Evolutionary conservation across 768 basidiomycete species (phyloP).

Genomic region (Russula sp.): DNA sequence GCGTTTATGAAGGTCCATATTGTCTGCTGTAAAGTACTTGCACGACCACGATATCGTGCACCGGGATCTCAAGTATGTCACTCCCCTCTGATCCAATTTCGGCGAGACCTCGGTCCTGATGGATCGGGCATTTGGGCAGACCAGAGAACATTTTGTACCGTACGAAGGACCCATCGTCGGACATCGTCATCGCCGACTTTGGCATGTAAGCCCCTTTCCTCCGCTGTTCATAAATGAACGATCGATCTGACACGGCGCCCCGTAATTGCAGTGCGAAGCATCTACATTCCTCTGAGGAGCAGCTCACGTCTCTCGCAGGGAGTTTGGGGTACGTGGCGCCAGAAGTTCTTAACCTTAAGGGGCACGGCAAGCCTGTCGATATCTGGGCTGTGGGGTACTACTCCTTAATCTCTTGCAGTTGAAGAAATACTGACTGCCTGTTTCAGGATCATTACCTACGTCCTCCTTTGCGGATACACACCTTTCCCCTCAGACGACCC

Average conservation of each 20-base stretch:
- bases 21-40: slow-evolving; percentile 84
- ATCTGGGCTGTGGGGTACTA: slow-evolving; percentile 87
- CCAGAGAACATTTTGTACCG: slow-evolving; percentile 97
- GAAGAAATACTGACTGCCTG: not conserved
- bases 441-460: slow-evolving; percentile 85
- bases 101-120: not conserved
- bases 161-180: slow-evolving; percentile 66
- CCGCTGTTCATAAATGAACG: not conserved
- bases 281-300: slow-evolving; percentile 62
- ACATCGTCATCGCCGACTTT: slow-evolving; percentile 94
- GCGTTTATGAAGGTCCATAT: slow-evolving; percentile 51
- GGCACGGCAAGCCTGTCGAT: slow-evolving; percentile 90
- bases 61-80: slow-evolving; percentile 78
- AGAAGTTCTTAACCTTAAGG: slow-evolving; percentile 72
- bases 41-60: slow-evolving; percentile 94
- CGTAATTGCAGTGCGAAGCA: slow-evolving; percentile 64
- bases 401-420: not conserved
- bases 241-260: not conserved
- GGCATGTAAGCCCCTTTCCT: slow-evolving; percentile 65
- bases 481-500: slow-evolving; percentile 87
- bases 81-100: not conserved
- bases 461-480: slow-evolving; percentile 90
- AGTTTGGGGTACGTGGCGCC: slow-evolving; percentile 91
- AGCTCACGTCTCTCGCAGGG: slow-evolving; percentile 66
- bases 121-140: slow-evolving; percentile 34